A percentile compares a stretch with the other conserved stretches of the same genome.
phyloP scores from a whole-genome alignment of 148 eudicot genomes.

The Cornus controversa region DNA sequence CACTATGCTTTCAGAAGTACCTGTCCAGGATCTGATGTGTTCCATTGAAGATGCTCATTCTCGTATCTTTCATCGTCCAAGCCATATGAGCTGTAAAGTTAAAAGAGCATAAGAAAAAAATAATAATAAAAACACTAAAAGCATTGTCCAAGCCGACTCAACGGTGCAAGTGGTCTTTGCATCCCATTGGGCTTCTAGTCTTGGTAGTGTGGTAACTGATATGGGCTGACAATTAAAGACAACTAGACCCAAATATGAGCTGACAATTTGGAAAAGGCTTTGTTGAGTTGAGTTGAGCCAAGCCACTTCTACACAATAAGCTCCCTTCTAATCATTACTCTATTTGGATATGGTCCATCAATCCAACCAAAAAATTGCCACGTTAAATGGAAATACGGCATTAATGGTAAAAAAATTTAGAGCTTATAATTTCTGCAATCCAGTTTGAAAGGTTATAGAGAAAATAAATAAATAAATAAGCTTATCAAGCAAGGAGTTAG shows the following conservation, averaged over 20 bases:
- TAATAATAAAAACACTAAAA: background rate
- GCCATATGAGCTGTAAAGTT: constrained; percentile 63
- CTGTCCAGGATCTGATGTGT: constrained; percentile 75
- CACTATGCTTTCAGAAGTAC: constrained; percentile 32
- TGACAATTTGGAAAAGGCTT: background rate
- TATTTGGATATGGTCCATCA: no score
- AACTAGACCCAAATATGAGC: no score
- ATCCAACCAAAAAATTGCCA: no score
- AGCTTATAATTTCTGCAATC: background rate
- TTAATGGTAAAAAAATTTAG: background rate
- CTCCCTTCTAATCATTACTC: no score
- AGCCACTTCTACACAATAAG: no score
- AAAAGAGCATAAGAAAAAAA: constrained; percentile 9
- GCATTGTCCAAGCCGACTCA: no score
- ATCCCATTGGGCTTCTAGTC: no score
- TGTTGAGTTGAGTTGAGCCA: background rate
- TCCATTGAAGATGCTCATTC: constrained; percentile 67
- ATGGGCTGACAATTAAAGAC: no score
- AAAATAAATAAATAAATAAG: background rate
- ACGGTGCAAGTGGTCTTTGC: no score
- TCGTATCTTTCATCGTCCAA: constrained; percentile 77
- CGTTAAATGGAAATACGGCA: background rate
- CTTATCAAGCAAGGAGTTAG: background rate
- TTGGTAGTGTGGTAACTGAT: no score
- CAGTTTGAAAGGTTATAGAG: background rate